Evolutionary conservation across 768 basidiomycete genomes (phyloP), one percentile per base, ranked within the genome.

Genomic region (Mycena chlorophos): DNA sequence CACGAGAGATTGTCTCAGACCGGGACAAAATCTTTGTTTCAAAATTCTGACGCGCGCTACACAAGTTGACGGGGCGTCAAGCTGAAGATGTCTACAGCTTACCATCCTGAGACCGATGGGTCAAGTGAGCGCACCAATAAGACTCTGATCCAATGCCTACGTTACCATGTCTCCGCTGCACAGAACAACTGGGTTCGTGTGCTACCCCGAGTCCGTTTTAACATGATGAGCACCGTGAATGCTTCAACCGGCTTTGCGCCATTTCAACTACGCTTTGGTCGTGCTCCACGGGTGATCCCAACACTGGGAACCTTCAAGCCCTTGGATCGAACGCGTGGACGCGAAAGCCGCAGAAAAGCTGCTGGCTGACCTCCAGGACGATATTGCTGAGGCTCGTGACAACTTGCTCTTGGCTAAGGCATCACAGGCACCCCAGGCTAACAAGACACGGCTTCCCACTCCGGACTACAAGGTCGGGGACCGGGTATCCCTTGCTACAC

Each of bases 71-170:
- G 3, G 65, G 68, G 1, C n/a, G 56, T 60, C 6, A 63, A 67
- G 19, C 48, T 71, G 1, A 66, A 63, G 17, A 58, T 71, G 64
- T 74, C 73, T 1, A 69, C 68, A 0, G 57, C 71, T 0, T 76
- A 66, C 40, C 76, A 78, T 34, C 75, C 72, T 0, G 66, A 77
- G 51, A 72, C 69, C 0, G 70, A 77, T 59, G 72, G 76, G 0
- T 30, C 60, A 0, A 72, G 67, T n/a, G 68, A 77, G 58, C 51
- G 60, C 0, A 67, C 67, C 0, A 74, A 74, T 43, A 70, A 70
- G 37, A 75, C 67, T 0, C 52, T 74, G 0, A 68, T 65, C 40
- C 73, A 73, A 38, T 39, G 45, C 13, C 20, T 74, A 0, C 50
- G 69, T 3, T 71, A 60, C 43, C 60, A 69, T 50, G 67, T 75